These are phyloP conservation scores for Thyridium curvatum DNA, from an alignment of 2,329 filamentous ascomycete species.

Conservation along the genomic window DNA sequence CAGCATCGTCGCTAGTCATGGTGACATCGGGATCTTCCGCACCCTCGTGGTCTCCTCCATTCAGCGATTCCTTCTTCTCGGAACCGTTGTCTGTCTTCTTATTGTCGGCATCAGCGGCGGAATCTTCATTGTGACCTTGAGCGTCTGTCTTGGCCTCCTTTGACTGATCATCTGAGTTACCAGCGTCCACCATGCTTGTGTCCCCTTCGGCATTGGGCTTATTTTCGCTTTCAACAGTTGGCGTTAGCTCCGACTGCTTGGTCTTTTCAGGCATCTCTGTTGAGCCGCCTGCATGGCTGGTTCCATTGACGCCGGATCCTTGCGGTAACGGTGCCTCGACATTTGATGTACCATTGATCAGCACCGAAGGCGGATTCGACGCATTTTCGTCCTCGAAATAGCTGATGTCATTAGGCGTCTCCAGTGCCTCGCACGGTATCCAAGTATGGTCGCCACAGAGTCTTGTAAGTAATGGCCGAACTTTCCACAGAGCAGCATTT, in stretches of 20 bases:
- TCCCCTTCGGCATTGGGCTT: too few relatives aligned
- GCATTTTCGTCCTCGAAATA: slow-evolving; percentile 45
- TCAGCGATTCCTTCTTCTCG: too few relatives aligned
- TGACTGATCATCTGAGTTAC: neutral
- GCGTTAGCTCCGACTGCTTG: neutral
- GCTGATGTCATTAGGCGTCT: slow-evolving; percentile 48
- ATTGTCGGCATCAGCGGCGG: too few relatives aligned
- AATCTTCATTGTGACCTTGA: too few relatives aligned
- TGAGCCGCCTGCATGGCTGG: too few relatives aligned
- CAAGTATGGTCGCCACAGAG: slow-evolving; percentile 70
- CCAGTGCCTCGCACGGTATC: slow-evolving; percentile 54
- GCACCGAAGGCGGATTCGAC: slow-evolving; percentile 13
- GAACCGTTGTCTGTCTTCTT: too few relatives aligned
- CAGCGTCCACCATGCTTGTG: neutral
- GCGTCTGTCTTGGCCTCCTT: too few relatives aligned
- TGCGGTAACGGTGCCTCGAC: neutral
- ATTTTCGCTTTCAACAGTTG: too few relatives aligned
- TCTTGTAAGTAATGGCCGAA: slow-evolving; percentile 66
- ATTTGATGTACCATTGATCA: slow-evolving; percentile 8
- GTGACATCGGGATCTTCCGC: too few relatives aligned
- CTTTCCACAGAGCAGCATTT: slow-evolving; percentile 64
- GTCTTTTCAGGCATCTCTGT: too few relatives aligned
- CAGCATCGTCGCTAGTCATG: neutral
- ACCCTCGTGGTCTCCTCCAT: too few relatives aligned
- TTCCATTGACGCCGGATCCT: too few relatives aligned